Conservation (phyloP, 2,329 filamentous ascomycete genomes). For the Byssothecium circinans region DNA sequence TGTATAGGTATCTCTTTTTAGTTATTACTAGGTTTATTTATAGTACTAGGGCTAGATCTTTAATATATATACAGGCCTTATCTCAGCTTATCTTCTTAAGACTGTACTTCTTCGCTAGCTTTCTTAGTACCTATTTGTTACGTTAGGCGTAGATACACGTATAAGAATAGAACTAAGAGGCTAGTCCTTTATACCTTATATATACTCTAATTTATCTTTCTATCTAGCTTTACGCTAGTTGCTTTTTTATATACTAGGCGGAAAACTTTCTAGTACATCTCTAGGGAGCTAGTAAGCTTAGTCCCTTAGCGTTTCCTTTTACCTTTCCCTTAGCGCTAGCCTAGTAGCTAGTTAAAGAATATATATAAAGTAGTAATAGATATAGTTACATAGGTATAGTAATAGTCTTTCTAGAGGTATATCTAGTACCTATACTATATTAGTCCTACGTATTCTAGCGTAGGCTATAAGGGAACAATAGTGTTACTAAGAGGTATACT, state of each 20-base stretch:
- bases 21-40: conserved; percentile 16
- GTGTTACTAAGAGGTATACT: too few relatives aligned
- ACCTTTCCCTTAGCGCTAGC: conserved; percentile 8
- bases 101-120: conserved; percentile 14
- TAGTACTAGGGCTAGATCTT: conserved; percentile 14
- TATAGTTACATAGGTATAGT: conserved; percentile 10
- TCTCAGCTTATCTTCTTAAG: conserved; percentile 10
- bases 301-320: conserved; percentile 14
- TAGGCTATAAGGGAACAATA: conserved; percentile 3
- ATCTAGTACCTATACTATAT: conserved; percentile 16
- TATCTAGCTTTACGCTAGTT: conserved; percentile 15
- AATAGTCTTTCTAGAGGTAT: conserved; percentile 12
- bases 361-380: conserved; percentile 12
- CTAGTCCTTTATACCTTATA: conserved; percentile 11
- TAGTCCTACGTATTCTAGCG: conserved; percentile 9
- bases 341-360: conserved; percentile 21
- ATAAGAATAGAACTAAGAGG: not conserved
- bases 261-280: conserved; percentile 21
- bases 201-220: conserved; percentile 14
- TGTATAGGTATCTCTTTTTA: conserved; percentile 9
- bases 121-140: conserved; percentile 10
- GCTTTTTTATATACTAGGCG: conserved; percentile 17
- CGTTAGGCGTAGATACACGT: conserved; percentile 7
- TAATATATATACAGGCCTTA: conserved; percentile 12
- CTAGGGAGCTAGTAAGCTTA: conserved; percentile 16